Base-by-base conservation (phyloP, 2,329 filamentous ascomycete species). In the Fonsecaea monophora region DNA sequence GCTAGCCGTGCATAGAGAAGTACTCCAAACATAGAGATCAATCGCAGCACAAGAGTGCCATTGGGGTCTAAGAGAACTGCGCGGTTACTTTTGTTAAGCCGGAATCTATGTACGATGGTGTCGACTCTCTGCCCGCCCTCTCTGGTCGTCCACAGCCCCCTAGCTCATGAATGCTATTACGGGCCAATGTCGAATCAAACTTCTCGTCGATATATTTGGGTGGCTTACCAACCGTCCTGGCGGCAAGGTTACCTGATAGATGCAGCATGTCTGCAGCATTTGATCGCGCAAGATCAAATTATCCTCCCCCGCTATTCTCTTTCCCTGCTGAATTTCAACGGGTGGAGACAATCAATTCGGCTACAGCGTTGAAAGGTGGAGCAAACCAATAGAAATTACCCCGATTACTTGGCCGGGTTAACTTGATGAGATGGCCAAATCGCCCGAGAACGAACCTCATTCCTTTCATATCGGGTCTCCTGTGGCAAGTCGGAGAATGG, bases 371-470 rank as follows among this genome's bases (percentile, higher is more conserved):
- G 13, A 15, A 42, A 15, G 38, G 15, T 42, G 13, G 38, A 42
- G 15, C 15, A 15, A 42, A 42, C 12, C 38, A 42, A 34, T 37
- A 2, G 30, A 35, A 56, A 56, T 56, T 18, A 56, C n/a, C 54
- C 54, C 54, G 54, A 35, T 56, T 37, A n/a, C 54, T 37, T 25
- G 21, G 54, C 54, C 30, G 54, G 54, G 32, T 34, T 56, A 56
- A 56, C 12, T 37, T 12, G 6, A 9, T 56, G 54, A 35, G 30
- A 35, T 25, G 54, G 8, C 54, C 4, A 35, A 35, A 35, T 25
- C 37, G 54, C 54, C 54, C 21, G 54, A 56, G 54, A 56, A 56
- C n/a, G 54, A 56, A 12, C 54, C 15, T 35, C 30, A 56, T 25
- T 18, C 21, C 21, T 56, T 56, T 56, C 21, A n/a, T 13, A 15